Conservation (phyloP, 345 rosid species). For the Brassica rapa region DNA sequence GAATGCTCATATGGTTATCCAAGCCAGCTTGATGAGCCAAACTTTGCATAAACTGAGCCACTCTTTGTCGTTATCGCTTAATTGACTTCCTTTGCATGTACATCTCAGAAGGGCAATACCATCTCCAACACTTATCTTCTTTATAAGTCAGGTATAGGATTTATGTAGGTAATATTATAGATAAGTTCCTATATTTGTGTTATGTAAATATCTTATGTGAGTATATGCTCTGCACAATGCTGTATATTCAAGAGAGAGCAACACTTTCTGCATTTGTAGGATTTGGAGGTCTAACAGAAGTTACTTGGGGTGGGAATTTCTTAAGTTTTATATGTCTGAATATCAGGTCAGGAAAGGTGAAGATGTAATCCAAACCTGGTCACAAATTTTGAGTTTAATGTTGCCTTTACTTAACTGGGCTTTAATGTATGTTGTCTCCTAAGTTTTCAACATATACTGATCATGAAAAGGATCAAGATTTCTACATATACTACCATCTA, state of each 20-base stretch:
- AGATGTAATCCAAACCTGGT: slow-evolving; percentile 55
- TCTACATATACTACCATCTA: not conserved
- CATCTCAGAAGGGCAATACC: too few relatives aligned
- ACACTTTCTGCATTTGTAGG: slow-evolving; percentile 62
- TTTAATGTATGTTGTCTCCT: not conserved
- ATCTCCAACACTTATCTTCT: slow-evolving; percentile 56
- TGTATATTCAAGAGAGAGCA: slow-evolving; percentile 64
- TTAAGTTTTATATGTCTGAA: slow-evolving; percentile 92
- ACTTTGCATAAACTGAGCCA: slow-evolving; percentile 94
- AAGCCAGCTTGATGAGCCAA: slow-evolving; percentile 98
- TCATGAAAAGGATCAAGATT: not conserved
- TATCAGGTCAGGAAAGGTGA: slow-evolving; percentile 84
- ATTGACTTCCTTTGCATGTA: too few relatives aligned
- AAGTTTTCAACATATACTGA: slow-evolving; percentile 6
- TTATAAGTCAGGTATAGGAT: slow-evolving; percentile 69
- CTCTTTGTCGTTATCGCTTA: slow-evolving; percentile 75
- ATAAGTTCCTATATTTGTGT: not conserved
- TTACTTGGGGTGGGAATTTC: slow-evolving; percentile 98
- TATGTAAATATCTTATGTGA: slow-evolving; percentile 2
- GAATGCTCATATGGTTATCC: slow-evolving; percentile 99
- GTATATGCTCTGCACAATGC: not conserved
- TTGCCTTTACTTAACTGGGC: too few relatives aligned
- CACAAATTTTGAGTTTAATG: slow-evolving; percentile 1
- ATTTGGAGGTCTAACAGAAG: slow-evolving; percentile 59
- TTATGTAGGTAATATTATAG: not conserved